Evolutionary conservation across 2,329 filamentous ascomycete species (phyloP), one percentile per base, ranked within the genome.

Genomic region (Tolypocladium guangdongense): DNA sequence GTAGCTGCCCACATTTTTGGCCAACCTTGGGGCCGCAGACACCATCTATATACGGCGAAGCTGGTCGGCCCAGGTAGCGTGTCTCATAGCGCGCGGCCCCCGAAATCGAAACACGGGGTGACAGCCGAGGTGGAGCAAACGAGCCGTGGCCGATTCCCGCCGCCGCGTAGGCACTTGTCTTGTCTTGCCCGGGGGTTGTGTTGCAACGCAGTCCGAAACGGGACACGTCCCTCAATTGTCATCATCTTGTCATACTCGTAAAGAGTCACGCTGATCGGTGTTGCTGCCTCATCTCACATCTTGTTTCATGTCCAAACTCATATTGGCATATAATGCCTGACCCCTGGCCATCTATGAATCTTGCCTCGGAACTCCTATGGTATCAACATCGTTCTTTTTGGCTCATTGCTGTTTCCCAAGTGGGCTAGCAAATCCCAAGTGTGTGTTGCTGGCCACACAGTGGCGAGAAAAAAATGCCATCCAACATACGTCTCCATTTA

Each of bases 401-500:
- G 30, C 30, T 30, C 30, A 30, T 30, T 8, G 30, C 7, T n/a
- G 24, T 27, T 20, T 20, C 27, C 43, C 27, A 12, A 46, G 18
- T 8, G 20, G 43, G 43, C 8, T 46, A 27, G 24, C 27, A 46
- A 46, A 12, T n/a, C 18, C 24, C 27, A 46, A 32, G 27, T n/a
- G 27, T 46, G 18, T n/a, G 20, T 46, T 46, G 43, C 14, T 5
- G 18, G 27, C 43, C 43, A 46, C 43, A 14, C 43, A 46, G 43
- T 46, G 43, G 43, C 43, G 43, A 10, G 20, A 46, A 12, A 27
- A 46, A 32, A 32, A 32, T 20, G 27, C 56, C 51, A 56, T 57
- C 48, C 49, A 56, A 32, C 24, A 14, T n/a, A 32, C 8, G 43
- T 46, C 43, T 14, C 27, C 16, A 32, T 46, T 7, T 32, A 61